Conservation (phyloP, 2,329 filamentous ascomycete genomes). For the Fusarium scirpi region DNA sequence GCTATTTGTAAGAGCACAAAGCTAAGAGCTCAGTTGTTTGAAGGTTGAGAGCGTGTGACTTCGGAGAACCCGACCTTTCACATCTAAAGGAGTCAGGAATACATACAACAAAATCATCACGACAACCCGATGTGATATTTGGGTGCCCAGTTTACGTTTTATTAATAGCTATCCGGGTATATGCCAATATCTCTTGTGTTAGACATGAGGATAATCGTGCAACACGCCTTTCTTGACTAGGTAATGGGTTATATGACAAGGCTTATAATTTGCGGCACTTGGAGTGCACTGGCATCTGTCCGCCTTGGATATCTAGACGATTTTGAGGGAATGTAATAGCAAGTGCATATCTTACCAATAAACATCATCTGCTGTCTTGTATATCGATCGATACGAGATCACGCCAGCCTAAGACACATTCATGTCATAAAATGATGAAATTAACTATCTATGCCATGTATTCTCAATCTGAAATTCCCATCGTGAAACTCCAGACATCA, state of each 20-base stretch:
- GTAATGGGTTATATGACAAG: neutral
- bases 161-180: constrained; percentile 7
- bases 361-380: neutral
- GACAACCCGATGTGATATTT: neutral
- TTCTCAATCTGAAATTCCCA: constrained; percentile 30
- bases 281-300: neutral
- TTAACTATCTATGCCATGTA: constrained; percentile 33
- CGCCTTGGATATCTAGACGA: neutral
- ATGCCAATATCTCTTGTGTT: neutral
- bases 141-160: neutral
- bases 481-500: constrained; percentile 28
- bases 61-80: neutral
- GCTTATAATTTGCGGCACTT: constrained; percentile 7
- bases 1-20: neutral
- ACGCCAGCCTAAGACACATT: neutral
- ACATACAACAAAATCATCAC: neutral
- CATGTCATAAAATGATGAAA: constrained; percentile 17
- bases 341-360: neutral
- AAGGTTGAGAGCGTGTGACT: neutral
- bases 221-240: constrained; percentile 12
- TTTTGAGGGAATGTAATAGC: neutral
- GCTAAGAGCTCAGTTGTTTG: neutral
- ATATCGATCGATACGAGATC: too few relatives aligned
- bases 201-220: constrained; percentile 21
- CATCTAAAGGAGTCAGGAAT: neutral